Evolutionary conservation across 495 filamentous ascomycete genomes (phyloP).

Genomic region (Elasticomyces elasticus): DNA sequence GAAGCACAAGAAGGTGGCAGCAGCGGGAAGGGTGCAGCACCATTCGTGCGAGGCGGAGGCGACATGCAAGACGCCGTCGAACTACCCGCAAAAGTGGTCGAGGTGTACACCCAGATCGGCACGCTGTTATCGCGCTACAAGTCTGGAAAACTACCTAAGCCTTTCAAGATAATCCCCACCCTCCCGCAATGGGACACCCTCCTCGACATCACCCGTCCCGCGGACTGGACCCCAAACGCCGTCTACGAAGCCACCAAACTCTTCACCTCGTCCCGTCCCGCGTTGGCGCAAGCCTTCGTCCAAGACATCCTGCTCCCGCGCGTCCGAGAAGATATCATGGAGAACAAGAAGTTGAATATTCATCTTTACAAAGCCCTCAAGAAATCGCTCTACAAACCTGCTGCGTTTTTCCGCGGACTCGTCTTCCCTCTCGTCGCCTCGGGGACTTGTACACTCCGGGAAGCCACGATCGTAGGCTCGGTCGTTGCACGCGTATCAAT

Average conservation of each 20-base stretch:
- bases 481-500: conserved; percentile 72
- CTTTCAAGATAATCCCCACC: conserved; percentile 91
- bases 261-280: conserved; percentile 72
- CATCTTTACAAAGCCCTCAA: conserved; percentile 90
- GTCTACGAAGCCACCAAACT: conserved; percentile 78
- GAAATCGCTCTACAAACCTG: conserved; percentile 89
- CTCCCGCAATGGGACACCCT: conserved; percentile 85
- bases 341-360: conserved; percentile 85
- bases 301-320: conserved; percentile 72
- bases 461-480: conserved; percentile 80
- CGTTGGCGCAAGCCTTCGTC: conserved; percentile 68
- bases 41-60: conserved; percentile 37
- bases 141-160: conserved; percentile 88
- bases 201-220: conserved; percentile 67
- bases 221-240: conserved; percentile 79
- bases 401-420: conserved; percentile 93
- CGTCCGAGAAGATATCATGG: conserved; percentile 77
- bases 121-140: conserved; percentile 86
- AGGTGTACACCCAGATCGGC: conserved; percentile 88
- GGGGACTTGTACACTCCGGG: conserved; percentile 73
- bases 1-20: conserved; percentile 55
- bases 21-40: background rate
- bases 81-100: conserved; percentile 80
- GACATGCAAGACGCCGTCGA: conserved; percentile 66
- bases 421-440: conserved; percentile 76